These are phyloP conservation scores for Niveomyces coronatus DNA, from an alignment of 2,329 filamentous ascomycete genomes.

Conservation along the genomic window DNA sequence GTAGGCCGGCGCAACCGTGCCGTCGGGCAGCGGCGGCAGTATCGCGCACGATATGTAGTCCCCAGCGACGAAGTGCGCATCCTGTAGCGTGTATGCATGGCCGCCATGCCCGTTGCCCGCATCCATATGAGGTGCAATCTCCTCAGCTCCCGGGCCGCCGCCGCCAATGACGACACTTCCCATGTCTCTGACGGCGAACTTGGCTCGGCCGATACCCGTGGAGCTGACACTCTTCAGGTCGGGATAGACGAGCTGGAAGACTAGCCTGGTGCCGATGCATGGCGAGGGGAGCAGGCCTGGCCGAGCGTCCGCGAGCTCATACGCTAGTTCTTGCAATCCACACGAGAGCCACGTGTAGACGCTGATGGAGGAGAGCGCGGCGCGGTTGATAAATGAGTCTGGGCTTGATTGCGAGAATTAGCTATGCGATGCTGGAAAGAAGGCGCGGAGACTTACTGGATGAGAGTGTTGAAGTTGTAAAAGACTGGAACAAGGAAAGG, in stretches of 20 bases:
- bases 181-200: constrained; percentile 70
- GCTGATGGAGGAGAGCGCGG: not conserved
- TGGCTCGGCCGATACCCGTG: constrained; percentile 24
- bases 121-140: constrained; percentile 25
- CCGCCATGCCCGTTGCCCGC: constrained; percentile 45
- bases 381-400: not conserved
- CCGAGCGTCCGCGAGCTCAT: constrained; percentile 57
- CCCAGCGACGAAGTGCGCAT: constrained; percentile 75
- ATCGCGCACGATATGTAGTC: constrained; percentile 82
- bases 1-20: constrained; percentile 56
- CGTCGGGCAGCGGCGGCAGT: constrained; percentile 63
- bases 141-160: constrained; percentile 35
- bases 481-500: constrained; percentile 83
- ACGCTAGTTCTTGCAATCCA: constrained; percentile 69
- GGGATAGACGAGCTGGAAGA: constrained; percentile 77
- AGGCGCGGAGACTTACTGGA: constrained; percentile 40
- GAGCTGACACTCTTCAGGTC: constrained; percentile 43
- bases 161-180: constrained; percentile 72
- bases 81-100: constrained; percentile 61
- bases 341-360: constrained; percentile 83
- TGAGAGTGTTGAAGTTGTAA: constrained; percentile 59
- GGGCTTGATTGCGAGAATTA: not conserved
- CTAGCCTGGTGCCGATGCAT: constrained; percentile 71
- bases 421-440: too few relatives aligned
- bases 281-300: constrained; percentile 62